Base-by-base conservation (phyloP, 305 asterid species). In the Caryopteris hybrid region DNA sequence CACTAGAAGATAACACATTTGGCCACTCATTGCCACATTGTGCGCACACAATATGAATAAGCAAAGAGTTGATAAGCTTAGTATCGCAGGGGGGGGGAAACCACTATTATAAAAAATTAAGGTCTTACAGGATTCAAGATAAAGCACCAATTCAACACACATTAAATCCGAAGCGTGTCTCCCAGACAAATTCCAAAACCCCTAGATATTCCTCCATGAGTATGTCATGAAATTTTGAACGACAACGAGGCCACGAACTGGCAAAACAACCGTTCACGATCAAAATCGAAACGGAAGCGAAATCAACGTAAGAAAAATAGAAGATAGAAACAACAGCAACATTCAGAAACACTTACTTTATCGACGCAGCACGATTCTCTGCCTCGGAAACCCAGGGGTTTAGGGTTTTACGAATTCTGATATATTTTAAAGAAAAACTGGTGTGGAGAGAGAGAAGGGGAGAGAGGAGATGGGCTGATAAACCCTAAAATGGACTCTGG, bases 401-500 rank as follows among this genome's bases (percentile, higher is more conserved):
- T 21, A 69, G 79, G 85, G 77, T 72, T 81, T 81, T 64, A 64
- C 68, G 79, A 68, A 41, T 16, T 54, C 14, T 41, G 59, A 20
- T 52, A 29, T 9, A 4, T 59, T 50, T 64, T 60, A 16, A 63
- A 60, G 68, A 48, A 59, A 46, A 29, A 21, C 3, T 62, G 42
- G 21, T 13, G 61, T 70, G 22, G 71, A 54, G 64, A 41, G 77
- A 14, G 52, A 22, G 51, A 43, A 56, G 14, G 31, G 4, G 73
- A 51, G 71, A 43, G 61, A 45, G 54, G 14, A 50, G 80, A 29
- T 75, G 84, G 80, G 83, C 80, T 79, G 69, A 70, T 50, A 75
- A 75, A 75, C 83, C 80, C 78, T 78, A 74, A 72, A 38, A n/a
- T 72, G 78, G 83, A 79, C 83, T 70, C 47, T 12, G 74, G 3